phyloP scores from a whole-genome alignment of 805 yeast genomes.

The Wickerhamomyces tratensis region DNA sequence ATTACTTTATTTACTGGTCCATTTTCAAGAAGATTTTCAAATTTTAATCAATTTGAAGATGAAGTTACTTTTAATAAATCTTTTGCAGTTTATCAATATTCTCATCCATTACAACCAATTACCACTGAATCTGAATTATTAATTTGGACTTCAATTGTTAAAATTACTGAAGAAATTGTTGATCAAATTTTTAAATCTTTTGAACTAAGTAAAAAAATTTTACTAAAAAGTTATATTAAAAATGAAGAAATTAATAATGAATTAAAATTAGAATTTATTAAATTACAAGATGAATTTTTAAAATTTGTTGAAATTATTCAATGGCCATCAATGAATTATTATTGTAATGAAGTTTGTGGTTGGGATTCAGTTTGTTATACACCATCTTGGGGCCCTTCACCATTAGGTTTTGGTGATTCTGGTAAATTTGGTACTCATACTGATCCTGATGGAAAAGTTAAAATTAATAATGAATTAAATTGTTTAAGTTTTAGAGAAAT shows the following conservation, averaged over 20 bases:
- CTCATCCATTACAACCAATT: constrained; percentile 31
- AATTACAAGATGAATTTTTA: constrained; percentile 2
- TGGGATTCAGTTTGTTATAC: constrained; percentile 43
- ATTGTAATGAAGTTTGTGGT: constrained; percentile 32
- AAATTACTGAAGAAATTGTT: constrained; percentile 29
- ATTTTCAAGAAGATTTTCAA: constrained; percentile 34
- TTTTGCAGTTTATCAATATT: constrained; percentile 36
- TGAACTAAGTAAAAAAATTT: constrained; percentile 19
- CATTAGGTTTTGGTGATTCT: constrained; percentile 31
- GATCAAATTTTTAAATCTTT: constrained; percentile 27
- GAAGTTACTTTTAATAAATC: constrained; percentile 12
- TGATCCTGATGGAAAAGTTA: constrained; percentile 14
- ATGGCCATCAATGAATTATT: constrained; percentile 32
- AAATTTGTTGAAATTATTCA: constrained; percentile 20
- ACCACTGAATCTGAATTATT: constrained; percentile 31
- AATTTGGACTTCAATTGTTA: constrained; percentile 38
- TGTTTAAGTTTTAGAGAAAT: constrained; percentile 10
- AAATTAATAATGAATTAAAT: constrained; percentile 12
- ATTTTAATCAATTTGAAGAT: constrained; percentile 9
- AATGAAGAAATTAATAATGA: constrained; percentile 5
- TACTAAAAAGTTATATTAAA: constrained; percentile 12
- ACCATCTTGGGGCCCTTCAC: constrained; percentile 56
- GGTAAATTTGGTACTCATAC: constrained; percentile 12
- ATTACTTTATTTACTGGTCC: constrained; percentile 32
- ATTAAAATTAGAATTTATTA: constrained; percentile 4